Evolutionary conservation across 169 alveolate species (phyloP).

Genomic region (Cryptosporidium meleagridis): DNA sequence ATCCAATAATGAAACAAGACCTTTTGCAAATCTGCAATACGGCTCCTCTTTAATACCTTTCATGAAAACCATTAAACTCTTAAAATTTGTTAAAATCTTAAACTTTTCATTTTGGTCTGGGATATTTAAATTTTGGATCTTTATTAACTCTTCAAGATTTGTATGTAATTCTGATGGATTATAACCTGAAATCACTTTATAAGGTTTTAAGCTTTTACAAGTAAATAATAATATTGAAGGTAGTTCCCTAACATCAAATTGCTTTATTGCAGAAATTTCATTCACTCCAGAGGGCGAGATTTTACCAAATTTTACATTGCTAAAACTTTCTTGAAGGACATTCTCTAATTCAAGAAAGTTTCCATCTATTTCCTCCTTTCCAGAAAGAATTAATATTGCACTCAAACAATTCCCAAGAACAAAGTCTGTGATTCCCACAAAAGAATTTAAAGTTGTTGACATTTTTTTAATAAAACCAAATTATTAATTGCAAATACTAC

Average conservation of each 20-base stretch:
- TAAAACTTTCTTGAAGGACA: constrained; percentile 1
- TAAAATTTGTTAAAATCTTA: constrained; percentile 34
- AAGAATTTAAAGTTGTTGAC: constrained; percentile 26
- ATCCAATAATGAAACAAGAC: constrained; percentile 80
- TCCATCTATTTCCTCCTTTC: constrained; percentile 41
- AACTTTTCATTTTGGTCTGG: constrained; percentile 35
- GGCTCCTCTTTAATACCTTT: constrained; percentile 88
- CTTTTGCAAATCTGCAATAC: constrained; percentile 84
- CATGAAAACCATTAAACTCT: constrained; percentile 81
- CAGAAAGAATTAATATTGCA: constrained; percentile 19
- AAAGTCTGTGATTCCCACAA: constrained; percentile 43
- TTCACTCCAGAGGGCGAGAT: constrained; percentile 5
- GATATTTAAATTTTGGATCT: background rate
- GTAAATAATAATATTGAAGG: constrained; percentile 49
- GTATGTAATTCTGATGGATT: constrained; percentile 27
- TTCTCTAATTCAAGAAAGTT: constrained; percentile 3
- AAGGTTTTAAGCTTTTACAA: constrained; percentile 26
- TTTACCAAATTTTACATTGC: constrained; percentile 11
- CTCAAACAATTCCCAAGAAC: constrained; percentile 11
- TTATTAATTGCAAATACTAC: too few relatives aligned
- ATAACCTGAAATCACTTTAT: constrained; percentile 14
- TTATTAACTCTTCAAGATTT: constrained; percentile 1
- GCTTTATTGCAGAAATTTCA: constrained; percentile 56
- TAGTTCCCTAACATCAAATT: constrained; percentile 30
- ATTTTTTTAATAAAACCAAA: background rate